Percentiles rank a stretch among this genome's conserved stretches.
phyloP scores from a whole-genome alignment of 768 basidiomycete genomes.

The Boletus bicolor region DNA sequence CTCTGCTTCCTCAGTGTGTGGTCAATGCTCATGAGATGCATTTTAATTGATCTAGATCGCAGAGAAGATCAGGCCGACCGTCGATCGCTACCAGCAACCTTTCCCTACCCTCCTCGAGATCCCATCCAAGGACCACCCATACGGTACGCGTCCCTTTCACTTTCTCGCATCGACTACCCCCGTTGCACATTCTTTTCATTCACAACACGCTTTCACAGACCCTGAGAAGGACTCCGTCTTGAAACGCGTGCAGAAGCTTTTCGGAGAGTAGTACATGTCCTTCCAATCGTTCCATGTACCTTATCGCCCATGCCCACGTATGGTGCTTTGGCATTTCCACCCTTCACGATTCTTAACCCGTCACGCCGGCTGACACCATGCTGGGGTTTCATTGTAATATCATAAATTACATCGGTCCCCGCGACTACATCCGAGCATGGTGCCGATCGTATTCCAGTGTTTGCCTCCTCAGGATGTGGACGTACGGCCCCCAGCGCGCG shows the following conservation, averaged over 20 bases:
- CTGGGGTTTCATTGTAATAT: constrained; percentile 21
- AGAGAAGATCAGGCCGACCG: constrained; percentile 92
- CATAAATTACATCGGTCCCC: constrained; percentile 25
- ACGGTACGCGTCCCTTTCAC: constrained; percentile 56
- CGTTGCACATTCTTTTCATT: constrained; percentile 9
- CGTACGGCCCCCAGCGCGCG: constrained; percentile 8
- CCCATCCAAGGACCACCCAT: constrained; percentile 97
- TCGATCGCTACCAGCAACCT: constrained; percentile 92
- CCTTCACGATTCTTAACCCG: constrained; percentile 7
- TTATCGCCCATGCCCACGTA: constrained; percentile 9
- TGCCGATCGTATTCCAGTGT: constrained; percentile 9
- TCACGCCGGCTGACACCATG: constrained; percentile 19
- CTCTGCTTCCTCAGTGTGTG: neutral
- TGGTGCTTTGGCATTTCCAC: constrained; percentile 5
- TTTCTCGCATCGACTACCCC: neutral
- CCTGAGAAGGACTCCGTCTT: constrained; percentile 94
- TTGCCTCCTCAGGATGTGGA: constrained; percentile 11
- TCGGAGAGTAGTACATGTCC: constrained; percentile 67
- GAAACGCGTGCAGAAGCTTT: constrained; percentile 94
- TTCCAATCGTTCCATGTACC: constrained; percentile 11
- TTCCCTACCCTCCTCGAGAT: constrained; percentile 98
- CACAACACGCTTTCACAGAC: constrained; percentile 48
- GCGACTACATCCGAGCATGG: constrained; percentile 14
- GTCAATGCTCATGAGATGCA: constrained; percentile 9
- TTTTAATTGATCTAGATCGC: constrained; percentile 62